phyloP scores from a whole-genome alignment of 352 stramenopile species.

The Achlya hypogyna region DNA sequence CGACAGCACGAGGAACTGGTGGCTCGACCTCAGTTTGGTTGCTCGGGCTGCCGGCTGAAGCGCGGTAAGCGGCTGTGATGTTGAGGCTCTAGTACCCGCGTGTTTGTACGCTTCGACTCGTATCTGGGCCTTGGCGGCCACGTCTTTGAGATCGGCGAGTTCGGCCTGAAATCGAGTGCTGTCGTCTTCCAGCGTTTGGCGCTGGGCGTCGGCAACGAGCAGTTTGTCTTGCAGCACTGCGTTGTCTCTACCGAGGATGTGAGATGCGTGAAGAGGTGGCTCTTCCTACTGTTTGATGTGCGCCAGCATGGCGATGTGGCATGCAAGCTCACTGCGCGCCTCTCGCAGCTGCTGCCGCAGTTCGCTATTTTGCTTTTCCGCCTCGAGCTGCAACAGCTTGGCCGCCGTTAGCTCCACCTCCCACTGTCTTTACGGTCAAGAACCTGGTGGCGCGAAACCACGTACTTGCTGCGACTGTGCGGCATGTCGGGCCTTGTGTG shows the following conservation, averaged over 20 bases:
- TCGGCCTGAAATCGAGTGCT: background rate
- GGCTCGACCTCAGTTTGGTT: background rate
- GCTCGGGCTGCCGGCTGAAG: background rate
- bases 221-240: background rate
- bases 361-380: background rate
- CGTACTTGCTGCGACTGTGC: background rate
- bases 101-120: conserved; percentile 5
- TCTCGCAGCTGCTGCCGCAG: background rate
- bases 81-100: background rate
- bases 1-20: background rate
- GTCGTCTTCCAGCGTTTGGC: background rate
- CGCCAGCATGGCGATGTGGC: conserved; percentile 4
- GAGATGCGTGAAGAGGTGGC: background rate
- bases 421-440: background rate
- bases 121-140: conserved; percentile 7
- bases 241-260: background rate
- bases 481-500: background rate
- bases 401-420: background rate
- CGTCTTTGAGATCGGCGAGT: background rate
- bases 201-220: background rate
- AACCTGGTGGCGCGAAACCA: background rate
- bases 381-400: background rate
- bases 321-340: conserved; percentile 4
- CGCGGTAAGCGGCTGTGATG: background rate
- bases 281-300: background rate